Evolutionary conservation across 257 asterid species (phyloP).

Genomic region (Salvia rosmarinus): DNA sequence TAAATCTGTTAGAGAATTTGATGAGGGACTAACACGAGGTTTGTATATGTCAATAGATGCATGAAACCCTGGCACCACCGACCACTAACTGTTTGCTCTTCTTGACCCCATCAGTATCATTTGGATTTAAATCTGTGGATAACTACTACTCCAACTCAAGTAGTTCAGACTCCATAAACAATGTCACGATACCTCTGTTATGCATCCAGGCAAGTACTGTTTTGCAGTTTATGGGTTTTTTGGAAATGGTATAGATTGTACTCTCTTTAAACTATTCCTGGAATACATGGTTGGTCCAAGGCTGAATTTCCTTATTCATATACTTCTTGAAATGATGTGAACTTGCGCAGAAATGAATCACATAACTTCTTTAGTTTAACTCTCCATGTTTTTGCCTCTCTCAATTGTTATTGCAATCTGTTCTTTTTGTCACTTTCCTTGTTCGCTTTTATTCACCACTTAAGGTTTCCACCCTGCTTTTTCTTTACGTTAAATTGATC

Average conservation of each 20-base stretch:
- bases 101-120: constrained; percentile 62
- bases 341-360: neutral
- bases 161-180: constrained; percentile 83
- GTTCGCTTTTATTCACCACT: neutral
- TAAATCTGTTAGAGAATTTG: constrained; percentile 86
- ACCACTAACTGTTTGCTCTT: constrained; percentile 25
- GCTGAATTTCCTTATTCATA: constrained; percentile 1
- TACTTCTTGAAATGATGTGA: neutral
- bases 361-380: neutral
- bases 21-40: constrained; percentile 94
- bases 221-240: constrained; percentile 23
- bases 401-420: neutral
- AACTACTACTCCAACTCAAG: constrained; percentile 92
- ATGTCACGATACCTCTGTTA: constrained; percentile 74
- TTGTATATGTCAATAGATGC: constrained; percentile 36
- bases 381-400: constrained; percentile 1
- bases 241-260: neutral
- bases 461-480: neutral
- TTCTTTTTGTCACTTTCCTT: constrained; percentile 15
- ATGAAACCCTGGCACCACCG: constrained; percentile 15
- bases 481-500: neutral
- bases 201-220: constrained; percentile 84
- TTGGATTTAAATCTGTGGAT: constrained; percentile 96
- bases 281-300: constrained; percentile 7
- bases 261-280: neutral